Base-by-base conservation (phyloP, 2,329 filamentous ascomycete species). In the Pestalotiopsis sp. region DNA sequence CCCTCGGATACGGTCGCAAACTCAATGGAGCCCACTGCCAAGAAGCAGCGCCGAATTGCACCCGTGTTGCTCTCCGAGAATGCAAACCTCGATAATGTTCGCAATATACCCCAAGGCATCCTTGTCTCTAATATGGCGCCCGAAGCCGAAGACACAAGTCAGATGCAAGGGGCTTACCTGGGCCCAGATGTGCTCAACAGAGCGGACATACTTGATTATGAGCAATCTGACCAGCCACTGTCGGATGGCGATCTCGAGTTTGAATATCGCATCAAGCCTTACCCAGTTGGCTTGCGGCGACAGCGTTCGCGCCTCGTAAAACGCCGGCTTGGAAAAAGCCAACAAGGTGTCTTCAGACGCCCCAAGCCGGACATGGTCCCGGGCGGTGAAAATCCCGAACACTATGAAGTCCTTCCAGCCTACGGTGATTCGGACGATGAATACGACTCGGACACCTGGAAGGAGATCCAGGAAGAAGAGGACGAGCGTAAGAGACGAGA, bases 391-490 rank as follows among this genome's bases (percentile, higher is more conserved):
- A 69, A 76, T 65, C 74, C 74, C 6, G 75, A 74, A 26, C 71
- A 76, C 62, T 81, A 85, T 62, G 77, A 84, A 24, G 71, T 81
- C 10, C 77, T 86, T 6, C 86, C 87, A 20, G 24, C 81, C 0
- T 87, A 85, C 72, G 87, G 87, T 4, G 86, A 91, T 3, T 90
- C 88, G 2, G 77, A 82, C 61, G 77, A 84, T 9, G 83, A 83
- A 38, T 87, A 85, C 69, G 89, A 92, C 71, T 81, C 85, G 11
- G 83, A 87, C 44, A 90, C 87, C 0, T 86, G 84, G 81, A 79
- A 78, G 57, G 90, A 92, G 73, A 90, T 92, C 10, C 83, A 90
- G 59, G 80, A 85, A 38, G 88, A 91, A 68, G 78, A 80, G 55
- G 78, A 81, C 65, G 80, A 82, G 63, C 70, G 72, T 68, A 68